Conservation (phyloP, 257 asterid genomes). For the Handroanthus guayacan region DNA sequence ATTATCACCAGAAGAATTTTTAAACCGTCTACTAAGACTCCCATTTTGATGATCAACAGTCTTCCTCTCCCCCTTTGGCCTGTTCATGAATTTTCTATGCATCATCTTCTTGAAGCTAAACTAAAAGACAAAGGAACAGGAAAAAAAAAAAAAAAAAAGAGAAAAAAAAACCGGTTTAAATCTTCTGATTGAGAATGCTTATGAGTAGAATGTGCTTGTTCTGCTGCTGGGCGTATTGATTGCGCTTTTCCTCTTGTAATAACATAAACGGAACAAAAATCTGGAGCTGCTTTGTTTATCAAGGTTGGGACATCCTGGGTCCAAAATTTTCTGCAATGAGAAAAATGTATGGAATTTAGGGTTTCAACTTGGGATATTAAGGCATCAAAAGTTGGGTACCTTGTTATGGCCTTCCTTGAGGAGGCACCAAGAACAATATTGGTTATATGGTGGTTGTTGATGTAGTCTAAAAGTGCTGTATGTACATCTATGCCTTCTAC, state of each 20-base stretch:
- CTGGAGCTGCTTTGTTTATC: constrained; percentile 77
- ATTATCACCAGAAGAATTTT: constrained; percentile 8
- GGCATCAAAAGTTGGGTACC: constrained; percentile 4
- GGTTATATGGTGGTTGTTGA: constrained; percentile 49
- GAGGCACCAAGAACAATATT: constrained; percentile 70
- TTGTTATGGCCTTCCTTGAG: constrained; percentile 31
- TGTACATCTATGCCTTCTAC: constrained; percentile 65
- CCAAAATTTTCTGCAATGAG: constrained; percentile 59
- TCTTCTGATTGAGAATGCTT: constrained; percentile 44
- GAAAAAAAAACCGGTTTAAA: constrained; percentile 44
- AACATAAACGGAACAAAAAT: constrained; percentile 75
- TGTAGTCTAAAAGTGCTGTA: constrained; percentile 62
- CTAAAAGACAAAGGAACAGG: background rate
- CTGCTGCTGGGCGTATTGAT: constrained; percentile 67
- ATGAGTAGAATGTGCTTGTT: constrained; percentile 22
- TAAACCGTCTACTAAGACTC: constrained; percentile 13
- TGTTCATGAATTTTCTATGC: constrained; percentile 21
- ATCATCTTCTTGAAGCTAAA: background rate
- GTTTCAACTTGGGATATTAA: no score
- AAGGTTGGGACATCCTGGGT: constrained; percentile 63
- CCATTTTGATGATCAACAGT: constrained; percentile 28
- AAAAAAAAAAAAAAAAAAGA: no score
- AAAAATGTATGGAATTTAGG: background rate
- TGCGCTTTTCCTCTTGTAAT: constrained; percentile 64
- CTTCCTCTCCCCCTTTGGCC: constrained; percentile 51